phyloP scores from a whole-genome alignment of 345 rosid genomes.

The Cardamine chenopodiifolia region DNA sequence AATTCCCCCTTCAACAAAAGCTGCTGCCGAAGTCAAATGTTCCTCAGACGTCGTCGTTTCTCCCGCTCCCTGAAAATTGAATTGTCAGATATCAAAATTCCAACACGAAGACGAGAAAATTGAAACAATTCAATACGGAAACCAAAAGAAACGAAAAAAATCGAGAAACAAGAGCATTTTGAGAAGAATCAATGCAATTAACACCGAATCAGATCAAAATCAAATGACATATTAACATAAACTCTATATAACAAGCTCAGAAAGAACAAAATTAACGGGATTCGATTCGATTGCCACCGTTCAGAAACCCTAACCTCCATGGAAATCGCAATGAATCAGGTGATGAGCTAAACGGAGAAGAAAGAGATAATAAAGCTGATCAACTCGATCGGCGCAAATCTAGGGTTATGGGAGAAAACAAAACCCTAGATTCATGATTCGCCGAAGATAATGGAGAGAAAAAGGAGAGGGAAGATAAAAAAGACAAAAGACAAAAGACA shows the following conservation, averaged over 20 bases:
- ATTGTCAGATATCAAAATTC: neutral
- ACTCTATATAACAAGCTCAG: neutral
- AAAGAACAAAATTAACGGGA: neutral
- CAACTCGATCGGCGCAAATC: constrained; percentile 30
- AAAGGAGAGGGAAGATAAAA: neutral
- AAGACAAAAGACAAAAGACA: constrained; percentile 22
- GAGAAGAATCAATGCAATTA: neutral
- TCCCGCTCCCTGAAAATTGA: constrained; percentile 50
- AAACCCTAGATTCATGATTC: constrained; percentile 45
- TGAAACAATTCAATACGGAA: neutral
- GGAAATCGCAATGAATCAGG: constrained; percentile 24
- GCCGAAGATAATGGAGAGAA: constrained; percentile 41
- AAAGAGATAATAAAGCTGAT: neutral
- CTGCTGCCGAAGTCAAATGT: constrained; percentile 84
- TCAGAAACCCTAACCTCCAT: constrained; percentile 46
- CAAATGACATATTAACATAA: neutral
- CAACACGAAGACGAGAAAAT: neutral
- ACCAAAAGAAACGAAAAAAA: neutral
- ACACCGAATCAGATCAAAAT: constrained; percentile 16
- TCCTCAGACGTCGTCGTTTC: constrained; percentile 60
- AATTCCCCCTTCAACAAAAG: constrained; percentile 96
- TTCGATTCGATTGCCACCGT: neutral
- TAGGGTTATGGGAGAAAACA: constrained; percentile 33
- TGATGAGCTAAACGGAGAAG: constrained; percentile 16
- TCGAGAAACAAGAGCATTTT: neutral